Evolutionary conservation across 345 rosid species (phyloP), one percentile per base, ranked within the genome.

Genomic region (Cardamine occulta): DNA sequence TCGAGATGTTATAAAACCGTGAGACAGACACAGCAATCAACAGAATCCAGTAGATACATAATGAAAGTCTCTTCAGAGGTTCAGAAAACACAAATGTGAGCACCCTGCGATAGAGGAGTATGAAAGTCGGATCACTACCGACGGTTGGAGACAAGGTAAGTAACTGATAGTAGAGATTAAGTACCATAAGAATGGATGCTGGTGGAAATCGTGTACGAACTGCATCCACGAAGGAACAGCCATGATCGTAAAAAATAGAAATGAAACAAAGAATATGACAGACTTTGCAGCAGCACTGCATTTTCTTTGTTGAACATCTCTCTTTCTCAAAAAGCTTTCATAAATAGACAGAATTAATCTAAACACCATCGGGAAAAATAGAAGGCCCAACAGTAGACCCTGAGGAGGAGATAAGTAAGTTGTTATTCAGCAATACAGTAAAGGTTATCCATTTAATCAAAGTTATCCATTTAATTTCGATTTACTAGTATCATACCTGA

Each of bases 141-240:
- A 28, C 5, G n/a, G n/a, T n/a, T n/a, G n/a, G n/a, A n/a, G n/a
- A n/a, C n/a, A n/a, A n/a, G n/a, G n/a, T n/a, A n/a, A n/a, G n/a
- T n/a, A n/a, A n/a, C n/a, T n/a, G n/a, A n/a, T n/a, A 47, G 57
- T 34, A 8, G 52, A 57, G 44, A 67, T 49, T 14, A 73, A 61
- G 68, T 92, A 95, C 98, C 99, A 90, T 77, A 89, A 75, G 12
- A 86, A 37, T 53, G 98, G 99, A 82, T 95, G 99, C 59, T 74
- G 82, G 51, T 84, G 67, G 85, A 95, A 95, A 72, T 88, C 83
- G 23, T 82, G 91, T 66, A 90, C 91, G 72, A 87, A 83, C 77
- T 88, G 89, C 89, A 92, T 95, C 99, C 98, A 92, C 28, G 84
- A 83, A 31, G 98, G 99, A 29, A 84, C 74, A 69, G 86, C 58